Base-by-base conservation (phyloP, 2,329 filamentous ascomycete genomes). In the Chaetomiaceae sp. region DNA sequence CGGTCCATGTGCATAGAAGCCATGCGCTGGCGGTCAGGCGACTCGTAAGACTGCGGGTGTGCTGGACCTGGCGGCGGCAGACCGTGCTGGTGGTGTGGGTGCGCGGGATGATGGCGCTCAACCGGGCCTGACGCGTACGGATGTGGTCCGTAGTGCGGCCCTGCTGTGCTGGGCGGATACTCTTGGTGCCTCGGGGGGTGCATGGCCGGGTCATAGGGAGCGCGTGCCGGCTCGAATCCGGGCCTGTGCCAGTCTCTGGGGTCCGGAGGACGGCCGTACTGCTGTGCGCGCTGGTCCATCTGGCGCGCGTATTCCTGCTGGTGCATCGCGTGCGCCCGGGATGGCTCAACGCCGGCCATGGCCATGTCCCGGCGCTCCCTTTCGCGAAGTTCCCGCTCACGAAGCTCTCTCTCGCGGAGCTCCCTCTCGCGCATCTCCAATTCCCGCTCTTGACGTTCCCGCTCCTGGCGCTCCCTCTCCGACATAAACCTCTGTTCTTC, bases 401-500 rank as follows among this genome's bases (percentile, higher is more conserved):
- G 69, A 23, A 75, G 70, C 45, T 65, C 63, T 22, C 63, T 53
- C 61, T 72, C 71, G 4, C 68, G 65, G 3, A 64, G 66, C 19
- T 70, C 71, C 43, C 66, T 62, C 20, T 71, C 67, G 49, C 73
- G 70, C 25, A 75, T 70, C 44, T 80, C 77, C 44, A 72, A 70
- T 47, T 80, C 77, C 37, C 72, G 71, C 22, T 61, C 59, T 31
- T 59, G 57, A 0, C 58, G 57, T 40, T 77, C 76, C 51, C 69
- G 54, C 59, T 69, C 59, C 59, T 68, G 67, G 3, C 67, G 69
- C 34, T 70, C 78, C 40, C 73, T 71, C 50, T 79, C 78, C 14
- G 71, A 66, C 52, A 77, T 71, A 51, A 75, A 82, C 39, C 78
- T 70, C 45, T 72, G 75, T 19, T 82, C 79, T 53, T 84, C 80